phyloP scores from a whole-genome alignment of 2,329 filamentous ascomycete species.

The Colletotrichum navitas region DNA sequence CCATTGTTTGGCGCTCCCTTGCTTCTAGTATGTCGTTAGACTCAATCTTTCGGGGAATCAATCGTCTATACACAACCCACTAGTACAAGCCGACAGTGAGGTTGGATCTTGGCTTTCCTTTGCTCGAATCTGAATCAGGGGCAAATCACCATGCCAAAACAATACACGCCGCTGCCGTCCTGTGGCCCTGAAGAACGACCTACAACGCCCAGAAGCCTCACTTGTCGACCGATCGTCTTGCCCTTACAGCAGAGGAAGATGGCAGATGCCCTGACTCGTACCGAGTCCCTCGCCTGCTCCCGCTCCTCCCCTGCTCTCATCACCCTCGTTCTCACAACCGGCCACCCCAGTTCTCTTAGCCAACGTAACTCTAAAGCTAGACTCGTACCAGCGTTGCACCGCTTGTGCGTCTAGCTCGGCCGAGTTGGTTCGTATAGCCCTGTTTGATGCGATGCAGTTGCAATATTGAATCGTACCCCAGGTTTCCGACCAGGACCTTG shows the following conservation, averaged over 20 bases:
- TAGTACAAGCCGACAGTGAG: neutral
- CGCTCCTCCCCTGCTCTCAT: neutral
- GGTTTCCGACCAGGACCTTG: neutral
- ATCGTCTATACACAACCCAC: neutral
- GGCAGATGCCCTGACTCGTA: constrained; percentile 14
- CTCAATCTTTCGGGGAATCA: constrained; percentile 7
- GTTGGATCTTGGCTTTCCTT: neutral
- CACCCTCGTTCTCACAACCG: constrained; percentile 5
- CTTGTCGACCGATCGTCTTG: constrained; percentile 13
- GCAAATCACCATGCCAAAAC: constrained; percentile 15
- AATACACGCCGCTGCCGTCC: constrained; percentile 16
- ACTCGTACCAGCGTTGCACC: constrained; percentile 1
- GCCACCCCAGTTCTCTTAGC: neutral
- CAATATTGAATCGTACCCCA: constrained; percentile 19
- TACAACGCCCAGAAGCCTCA: constrained; percentile 10
- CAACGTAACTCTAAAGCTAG: neutral
- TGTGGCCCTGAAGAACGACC: neutral
- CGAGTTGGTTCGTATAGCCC: constrained; percentile 11
- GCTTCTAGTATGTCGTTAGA: constrained; percentile 3
- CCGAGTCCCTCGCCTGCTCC: neutral
- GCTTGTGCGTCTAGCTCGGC: constrained; percentile 16
- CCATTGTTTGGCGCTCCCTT: neutral
- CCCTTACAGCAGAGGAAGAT: constrained; percentile 9
- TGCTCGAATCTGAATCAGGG: constrained; percentile 16
- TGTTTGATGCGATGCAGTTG: constrained; percentile 12